phyloP scores from a whole-genome alignment of 164 flowering plant genomes.

The Aristolochia californica region DNA sequence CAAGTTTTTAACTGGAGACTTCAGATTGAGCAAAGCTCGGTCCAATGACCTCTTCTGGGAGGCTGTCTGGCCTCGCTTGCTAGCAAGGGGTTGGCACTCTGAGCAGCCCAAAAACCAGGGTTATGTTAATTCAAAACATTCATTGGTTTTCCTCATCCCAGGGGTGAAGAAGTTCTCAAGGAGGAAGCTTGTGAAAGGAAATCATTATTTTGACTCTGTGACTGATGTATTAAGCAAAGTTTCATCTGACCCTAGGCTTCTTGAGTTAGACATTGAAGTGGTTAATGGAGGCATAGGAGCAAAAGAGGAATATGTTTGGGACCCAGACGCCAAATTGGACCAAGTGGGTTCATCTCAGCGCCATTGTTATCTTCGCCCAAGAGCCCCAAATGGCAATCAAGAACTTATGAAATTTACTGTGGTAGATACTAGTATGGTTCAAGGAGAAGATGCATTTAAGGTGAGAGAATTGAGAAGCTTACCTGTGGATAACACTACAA shows the following conservation, averaged over 20 bases:
- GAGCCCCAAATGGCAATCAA: constrained; percentile 14
- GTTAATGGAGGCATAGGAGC: constrained; percentile 9
- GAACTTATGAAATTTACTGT: constrained; percentile 40
- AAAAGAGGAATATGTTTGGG: constrained; percentile 22
- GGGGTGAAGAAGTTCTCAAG: constrained; percentile 69
- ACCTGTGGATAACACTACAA: constrained; percentile 23
- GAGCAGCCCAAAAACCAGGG: constrained; percentile 56
- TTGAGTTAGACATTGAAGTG: constrained; percentile 49
- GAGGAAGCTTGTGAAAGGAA: constrained; percentile 55
- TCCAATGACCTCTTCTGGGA: constrained; percentile 95
- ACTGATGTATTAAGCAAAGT: constrained; percentile 65
- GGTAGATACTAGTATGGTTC: constrained; percentile 54
- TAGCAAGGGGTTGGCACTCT: constrained; percentile 93
- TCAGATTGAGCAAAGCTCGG: constrained; percentile 78
- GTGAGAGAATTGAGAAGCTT: constrained; percentile 41
- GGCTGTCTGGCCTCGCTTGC: constrained; percentile 97
- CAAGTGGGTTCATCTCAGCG: constrained; percentile 20
- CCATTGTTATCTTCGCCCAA: constrained; percentile 53
- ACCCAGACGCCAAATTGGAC: constrained; percentile 16
- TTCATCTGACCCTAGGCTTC: constrained; percentile 55
- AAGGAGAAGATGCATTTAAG: constrained; percentile 22
- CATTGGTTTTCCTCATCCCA: constrained; percentile 62
- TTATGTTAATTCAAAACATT: constrained; percentile 26
- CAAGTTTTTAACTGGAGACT: constrained; percentile 57
- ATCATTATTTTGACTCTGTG: constrained; percentile 65